phyloP scores from a whole-genome alignment of 1,139 yeast species.

The Diutina mesorugosa region DNA sequence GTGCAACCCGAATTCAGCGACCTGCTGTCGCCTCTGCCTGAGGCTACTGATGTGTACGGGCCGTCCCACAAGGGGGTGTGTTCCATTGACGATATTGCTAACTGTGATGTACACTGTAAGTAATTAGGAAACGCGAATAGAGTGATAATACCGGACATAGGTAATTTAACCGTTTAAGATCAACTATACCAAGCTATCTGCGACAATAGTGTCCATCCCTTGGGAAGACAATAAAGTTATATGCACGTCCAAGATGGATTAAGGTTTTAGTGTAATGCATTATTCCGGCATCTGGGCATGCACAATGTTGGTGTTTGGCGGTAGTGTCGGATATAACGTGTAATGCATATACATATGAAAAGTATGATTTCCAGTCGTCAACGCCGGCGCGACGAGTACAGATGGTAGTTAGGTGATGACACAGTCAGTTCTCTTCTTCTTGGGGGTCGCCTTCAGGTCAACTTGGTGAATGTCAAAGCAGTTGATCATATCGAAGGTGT shows the following conservation, averaged over 20 bases:
- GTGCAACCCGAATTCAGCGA: constrained; percentile 73
- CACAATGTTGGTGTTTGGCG: background rate
- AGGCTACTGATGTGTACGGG: background rate
- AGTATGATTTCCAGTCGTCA: background rate
- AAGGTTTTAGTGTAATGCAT: background rate
- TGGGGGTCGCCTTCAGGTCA: background rate
- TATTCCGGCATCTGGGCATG: background rate
- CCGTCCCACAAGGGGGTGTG: constrained; percentile 2
- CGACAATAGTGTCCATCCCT: background rate
- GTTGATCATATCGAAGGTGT: constrained; percentile 8
- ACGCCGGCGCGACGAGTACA: background rate
- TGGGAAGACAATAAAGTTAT: background rate
- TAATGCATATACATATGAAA: background rate
- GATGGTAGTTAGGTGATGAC: background rate
- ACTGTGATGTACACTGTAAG: background rate
- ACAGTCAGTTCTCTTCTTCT: background rate
- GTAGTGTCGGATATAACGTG: background rate
- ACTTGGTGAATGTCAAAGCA: constrained; percentile 6
- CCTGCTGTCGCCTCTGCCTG: background rate
- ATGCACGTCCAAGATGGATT: background rate
- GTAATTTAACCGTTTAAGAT: background rate
- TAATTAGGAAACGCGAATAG: background rate
- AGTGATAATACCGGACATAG: background rate
- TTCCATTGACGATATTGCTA: background rate
- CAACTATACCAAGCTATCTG: background rate